phyloP scores from a whole-genome alignment of 306 rosid genomes.

The Herpetospermum pedunculosum region DNA sequence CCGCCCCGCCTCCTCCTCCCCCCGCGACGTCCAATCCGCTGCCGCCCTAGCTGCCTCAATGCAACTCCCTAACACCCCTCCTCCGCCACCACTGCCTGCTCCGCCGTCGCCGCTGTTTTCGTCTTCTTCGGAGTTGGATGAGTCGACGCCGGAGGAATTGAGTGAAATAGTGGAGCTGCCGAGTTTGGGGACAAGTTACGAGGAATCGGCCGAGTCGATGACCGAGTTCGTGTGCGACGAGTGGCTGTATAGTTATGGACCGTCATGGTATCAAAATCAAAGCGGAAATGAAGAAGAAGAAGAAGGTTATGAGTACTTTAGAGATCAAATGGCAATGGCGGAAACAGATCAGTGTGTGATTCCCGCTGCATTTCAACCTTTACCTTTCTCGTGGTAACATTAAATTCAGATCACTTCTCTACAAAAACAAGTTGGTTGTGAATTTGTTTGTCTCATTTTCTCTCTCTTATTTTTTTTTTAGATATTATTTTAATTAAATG shows the following conservation, averaged over 20 bases:
- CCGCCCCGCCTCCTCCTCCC: conserved; percentile 45
- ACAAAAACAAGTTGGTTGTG: neutral
- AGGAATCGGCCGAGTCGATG: conserved; percentile 21
- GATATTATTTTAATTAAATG: conserved; percentile 2
- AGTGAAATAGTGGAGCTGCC: conserved; percentile 21
- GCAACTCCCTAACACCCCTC: conserved; percentile 11
- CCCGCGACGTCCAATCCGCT: conserved; percentile 58
- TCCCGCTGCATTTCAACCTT: conserved; percentile 16
- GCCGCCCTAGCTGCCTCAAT: conserved; percentile 50
- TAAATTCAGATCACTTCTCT: conserved; percentile 5
- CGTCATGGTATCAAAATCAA: conserved; percentile 16
- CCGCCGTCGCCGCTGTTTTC: conserved; percentile 11
- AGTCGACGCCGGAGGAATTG: conserved; percentile 11
- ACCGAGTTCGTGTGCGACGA: conserved; percentile 25
- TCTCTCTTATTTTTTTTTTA: neutral
- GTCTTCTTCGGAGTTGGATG: neutral
- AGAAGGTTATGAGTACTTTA: conserved; percentile 18
- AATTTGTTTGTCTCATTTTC: conserved; percentile 1
- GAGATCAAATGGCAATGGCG: conserved; percentile 15
- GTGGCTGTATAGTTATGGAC: conserved; percentile 24
- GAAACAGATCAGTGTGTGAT: conserved; percentile 15
- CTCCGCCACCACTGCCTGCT: neutral
- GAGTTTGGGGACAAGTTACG: conserved; percentile 36
- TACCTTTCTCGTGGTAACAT: conserved; percentile 30
- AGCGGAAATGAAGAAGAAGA: conserved; percentile 16